Evolutionary conservation across 2,329 filamentous ascomycete species (phyloP), one percentile per base, ranked within the genome.

Genomic region (Stagonosporopsis chrysanthemi): DNA sequence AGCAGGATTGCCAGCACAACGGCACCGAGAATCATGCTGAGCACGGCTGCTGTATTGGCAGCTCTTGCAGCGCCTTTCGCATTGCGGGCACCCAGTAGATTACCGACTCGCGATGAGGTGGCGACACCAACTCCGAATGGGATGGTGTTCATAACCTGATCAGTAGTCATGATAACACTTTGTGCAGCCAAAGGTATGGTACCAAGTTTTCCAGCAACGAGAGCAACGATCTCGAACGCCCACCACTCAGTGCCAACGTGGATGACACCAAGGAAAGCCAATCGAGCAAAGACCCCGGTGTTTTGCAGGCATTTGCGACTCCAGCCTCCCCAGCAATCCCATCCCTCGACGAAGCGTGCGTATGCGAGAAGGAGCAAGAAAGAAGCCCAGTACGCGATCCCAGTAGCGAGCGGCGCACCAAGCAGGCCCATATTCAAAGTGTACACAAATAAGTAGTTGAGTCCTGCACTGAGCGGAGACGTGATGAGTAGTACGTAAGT

Each of bases 161-260:
- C 91, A 0, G 90, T 87, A 0, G 91, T 96, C 91, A 96, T 96
- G 72, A 96, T 92, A 22, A 96, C 90, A 44, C 87, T 90, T 75
- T 96, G 92, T 0, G 92, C 90, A 1, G 92, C 92, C 0, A 96
- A 82, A 0, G 91, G 84, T 31, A 92, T 78, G 0, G 90, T 93
- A 3, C 92, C 92, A 0, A 96, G 83, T 33, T 88, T 84, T 1
- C 92, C 92, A 5, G 92, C 91, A 2, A 90, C 90, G 0, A 96
- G 83, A 1, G 91, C 91, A 1, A 96, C 91, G 63, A 96, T 94
- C 76, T 96, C 92, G 67, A 96, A 96, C 0, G 92, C 92, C 92
- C 92, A 96, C 92, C 91, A 96, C 76, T 96, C 92, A 0, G 91
- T 95, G 3, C 91, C 92, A 5, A 96, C 90, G 62, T 96, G 92